A percentile compares a stretch with the other conserved stretches of the same genome.
Conservation (phyloP, 2,329 filamentous ascomycete species). For the Trichoderma polysporum region DNA sequence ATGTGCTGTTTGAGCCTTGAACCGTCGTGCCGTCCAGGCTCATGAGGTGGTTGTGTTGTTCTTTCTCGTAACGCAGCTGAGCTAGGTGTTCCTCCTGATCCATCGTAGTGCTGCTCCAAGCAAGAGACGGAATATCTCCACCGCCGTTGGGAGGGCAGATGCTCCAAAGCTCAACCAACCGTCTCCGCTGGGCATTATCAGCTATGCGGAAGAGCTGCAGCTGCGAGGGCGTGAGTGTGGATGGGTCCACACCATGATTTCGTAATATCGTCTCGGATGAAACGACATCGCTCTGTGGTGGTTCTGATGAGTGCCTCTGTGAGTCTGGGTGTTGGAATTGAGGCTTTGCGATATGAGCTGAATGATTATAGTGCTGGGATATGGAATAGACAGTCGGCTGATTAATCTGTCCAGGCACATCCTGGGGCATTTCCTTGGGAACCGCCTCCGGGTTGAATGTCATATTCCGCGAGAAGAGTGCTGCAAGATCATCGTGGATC, state of each 20-base stretch:
- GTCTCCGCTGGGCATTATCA: slow-evolving; percentile 67
- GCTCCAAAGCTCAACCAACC: slow-evolving; percentile 81
- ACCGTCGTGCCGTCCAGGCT: slow-evolving; percentile 55
- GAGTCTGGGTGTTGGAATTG: slow-evolving; percentile 35
- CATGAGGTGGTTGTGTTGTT: slow-evolving; percentile 45
- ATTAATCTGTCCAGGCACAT: slow-evolving; percentile 32
- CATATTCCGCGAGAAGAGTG: slow-evolving; percentile 75
- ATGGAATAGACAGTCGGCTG: slow-evolving; percentile 67
- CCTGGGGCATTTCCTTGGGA: slow-evolving; percentile 32
- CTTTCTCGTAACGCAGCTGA: slow-evolving; percentile 56
- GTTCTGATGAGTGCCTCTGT: slow-evolving; percentile 51
- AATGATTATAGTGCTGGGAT: slow-evolving; percentile 82
- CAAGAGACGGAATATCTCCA: slow-evolving; percentile 53
- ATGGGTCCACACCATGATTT: slow-evolving; percentile 68
- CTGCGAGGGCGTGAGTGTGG: slow-evolving; percentile 69
- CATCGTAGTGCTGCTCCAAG: slow-evolving; percentile 53
- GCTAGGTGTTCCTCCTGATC: slow-evolving; percentile 61
- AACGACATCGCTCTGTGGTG: slow-evolving; percentile 47
- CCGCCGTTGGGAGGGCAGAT: slow-evolving; percentile 69
- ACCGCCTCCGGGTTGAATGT: slow-evolving; percentile 53
- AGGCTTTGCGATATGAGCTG: slow-evolving; percentile 57
- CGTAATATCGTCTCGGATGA: slow-evolving; percentile 59
- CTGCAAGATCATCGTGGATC: slow-evolving; percentile 77
- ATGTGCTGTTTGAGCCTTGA: slow-evolving; percentile 55
- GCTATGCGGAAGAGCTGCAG: slow-evolving; percentile 76